Conservation (phyloP, 805 yeast genomes). For the Nematodospora valgi region DNA sequence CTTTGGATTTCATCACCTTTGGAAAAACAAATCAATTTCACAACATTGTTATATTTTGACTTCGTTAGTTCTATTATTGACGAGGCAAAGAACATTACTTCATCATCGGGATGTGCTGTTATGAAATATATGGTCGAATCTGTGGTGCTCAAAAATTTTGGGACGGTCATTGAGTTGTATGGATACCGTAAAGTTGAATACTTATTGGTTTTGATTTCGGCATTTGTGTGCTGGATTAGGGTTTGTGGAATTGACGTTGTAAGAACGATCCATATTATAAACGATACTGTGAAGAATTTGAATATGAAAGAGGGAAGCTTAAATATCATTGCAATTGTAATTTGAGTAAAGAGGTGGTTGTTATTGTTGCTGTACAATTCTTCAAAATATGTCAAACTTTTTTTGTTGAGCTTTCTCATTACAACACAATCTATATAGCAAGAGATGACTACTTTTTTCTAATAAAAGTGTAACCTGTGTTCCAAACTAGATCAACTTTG, state of each 20-base stretch:
- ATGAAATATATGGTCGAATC: slow-evolving; percentile 47
- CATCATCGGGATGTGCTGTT: slow-evolving; percentile 98
- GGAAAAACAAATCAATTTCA: slow-evolving; percentile 68
- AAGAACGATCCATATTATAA: slow-evolving; percentile 34
- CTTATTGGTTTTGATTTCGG: slow-evolving; percentile 23
- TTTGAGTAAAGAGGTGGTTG: neutral
- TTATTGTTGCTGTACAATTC: slow-evolving; percentile 2
- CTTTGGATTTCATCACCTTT: slow-evolving; percentile 67
- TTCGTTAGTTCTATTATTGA: slow-evolving; percentile 52
- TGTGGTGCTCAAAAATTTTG: slow-evolving; percentile 31
- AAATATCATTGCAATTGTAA: slow-evolving; percentile 4
- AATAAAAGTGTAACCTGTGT: slow-evolving; percentile 49
- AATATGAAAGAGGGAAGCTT: slow-evolving; percentile 10
- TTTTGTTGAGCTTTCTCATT: slow-evolving; percentile 3
- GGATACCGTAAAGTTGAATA: slow-evolving; percentile 27
- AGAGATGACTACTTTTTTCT: slow-evolving; percentile 22
- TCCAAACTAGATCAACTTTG: slow-evolving; percentile 43
- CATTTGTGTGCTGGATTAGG: slow-evolving; percentile 23
- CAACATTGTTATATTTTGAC: slow-evolving; percentile 44
- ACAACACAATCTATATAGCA: neutral
- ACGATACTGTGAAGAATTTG: slow-evolving; percentile 21
- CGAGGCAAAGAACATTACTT: slow-evolving; percentile 95
- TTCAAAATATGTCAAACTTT: no score
- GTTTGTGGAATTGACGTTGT: slow-evolving; percentile 41
- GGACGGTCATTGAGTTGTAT: slow-evolving; percentile 33